These are phyloP conservation scores for Solanum clarkiae DNA, from an alignment of 257 asterid species.

Conservation along the genomic window DNA sequence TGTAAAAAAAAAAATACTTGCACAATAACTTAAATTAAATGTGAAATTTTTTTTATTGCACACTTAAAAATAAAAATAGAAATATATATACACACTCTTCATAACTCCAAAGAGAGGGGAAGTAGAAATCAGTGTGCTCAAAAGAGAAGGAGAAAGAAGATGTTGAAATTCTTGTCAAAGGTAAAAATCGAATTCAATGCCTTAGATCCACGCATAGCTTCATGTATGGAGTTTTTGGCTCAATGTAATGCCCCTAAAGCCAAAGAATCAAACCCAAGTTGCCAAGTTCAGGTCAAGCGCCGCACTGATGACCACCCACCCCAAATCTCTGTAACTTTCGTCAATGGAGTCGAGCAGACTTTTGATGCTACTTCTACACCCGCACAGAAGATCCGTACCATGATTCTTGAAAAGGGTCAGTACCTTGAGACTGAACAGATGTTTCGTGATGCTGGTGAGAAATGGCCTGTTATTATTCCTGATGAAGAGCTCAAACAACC, in stretches of 20 bases:
- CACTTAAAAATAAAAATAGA: background rate
- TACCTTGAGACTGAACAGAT: conserved; percentile 82
- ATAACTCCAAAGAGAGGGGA: background rate
- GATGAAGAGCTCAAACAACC: conserved; percentile 54
- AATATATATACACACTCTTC: background rate
- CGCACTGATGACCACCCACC: conserved; percentile 91
- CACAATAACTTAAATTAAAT: background rate
- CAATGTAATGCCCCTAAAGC: conserved; percentile 92
- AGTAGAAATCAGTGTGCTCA: background rate
- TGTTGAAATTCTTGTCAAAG: conserved; percentile 90
- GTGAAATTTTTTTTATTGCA: background rate
- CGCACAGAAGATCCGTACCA: conserved; percentile 62
- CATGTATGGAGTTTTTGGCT: conserved; percentile 90
- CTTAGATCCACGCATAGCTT: conserved; percentile 71
- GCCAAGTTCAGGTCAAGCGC: conserved; percentile 87
- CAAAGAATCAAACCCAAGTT: conserved; percentile 75
- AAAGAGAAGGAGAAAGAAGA: background rate
- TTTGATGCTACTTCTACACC: conserved; percentile 79
- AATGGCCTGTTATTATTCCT: conserved; percentile 86
- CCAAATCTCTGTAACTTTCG: conserved; percentile 80
- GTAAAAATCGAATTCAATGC: conserved; percentile 93
- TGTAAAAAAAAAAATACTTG: background rate
- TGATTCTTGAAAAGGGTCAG: conserved; percentile 91
- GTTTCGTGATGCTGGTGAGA: conserved; percentile 89
- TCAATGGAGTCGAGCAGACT: conserved; percentile 68